A percentile compares a stretch with the other conserved stretches of the same genome.
Conservation (phyloP, 2,329 filamentous ascomycete species). For the Tolypocladium nubicola region DNA sequence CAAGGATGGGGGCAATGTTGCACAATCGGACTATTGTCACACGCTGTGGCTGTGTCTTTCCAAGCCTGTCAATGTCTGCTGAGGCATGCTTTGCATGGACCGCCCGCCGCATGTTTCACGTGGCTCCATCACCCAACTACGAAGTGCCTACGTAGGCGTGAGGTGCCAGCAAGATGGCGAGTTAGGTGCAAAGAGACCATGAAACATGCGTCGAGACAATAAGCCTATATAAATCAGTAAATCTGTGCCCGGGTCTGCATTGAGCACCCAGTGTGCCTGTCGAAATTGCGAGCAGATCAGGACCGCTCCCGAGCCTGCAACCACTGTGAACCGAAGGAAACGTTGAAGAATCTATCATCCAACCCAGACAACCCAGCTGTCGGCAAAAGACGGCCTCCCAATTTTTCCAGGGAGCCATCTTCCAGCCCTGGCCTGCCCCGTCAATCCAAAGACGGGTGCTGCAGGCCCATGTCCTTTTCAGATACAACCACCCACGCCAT, state of each 20-base stretch:
- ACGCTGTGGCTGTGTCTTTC: neutral
- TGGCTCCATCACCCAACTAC: neutral
- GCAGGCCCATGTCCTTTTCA: neutral
- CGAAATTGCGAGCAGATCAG: neutral
- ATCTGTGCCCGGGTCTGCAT: neutral
- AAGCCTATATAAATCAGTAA: neutral
- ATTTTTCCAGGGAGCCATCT: neutral
- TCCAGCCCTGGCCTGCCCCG: neutral
- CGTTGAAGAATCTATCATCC: neutral
- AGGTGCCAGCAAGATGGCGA: neutral
- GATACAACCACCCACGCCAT: conserved; percentile 1
- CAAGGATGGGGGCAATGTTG: conserved; percentile 5
- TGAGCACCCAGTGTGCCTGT: neutral
- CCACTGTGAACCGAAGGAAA: neutral
- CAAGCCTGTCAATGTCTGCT: neutral
- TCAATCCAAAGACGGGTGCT: neutral
- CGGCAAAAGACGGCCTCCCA: neutral
- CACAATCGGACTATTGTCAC: conserved; percentile 8
- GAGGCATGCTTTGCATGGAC: neutral
- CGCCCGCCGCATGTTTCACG: neutral
- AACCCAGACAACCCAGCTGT: neutral
- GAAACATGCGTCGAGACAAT: neutral
- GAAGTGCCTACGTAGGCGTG: neutral
- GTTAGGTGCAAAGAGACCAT: neutral
- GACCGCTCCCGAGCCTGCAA: neutral